phyloP scores from a whole-genome alignment of 257 asterid genomes.

The Fraxinus anomala region DNA sequence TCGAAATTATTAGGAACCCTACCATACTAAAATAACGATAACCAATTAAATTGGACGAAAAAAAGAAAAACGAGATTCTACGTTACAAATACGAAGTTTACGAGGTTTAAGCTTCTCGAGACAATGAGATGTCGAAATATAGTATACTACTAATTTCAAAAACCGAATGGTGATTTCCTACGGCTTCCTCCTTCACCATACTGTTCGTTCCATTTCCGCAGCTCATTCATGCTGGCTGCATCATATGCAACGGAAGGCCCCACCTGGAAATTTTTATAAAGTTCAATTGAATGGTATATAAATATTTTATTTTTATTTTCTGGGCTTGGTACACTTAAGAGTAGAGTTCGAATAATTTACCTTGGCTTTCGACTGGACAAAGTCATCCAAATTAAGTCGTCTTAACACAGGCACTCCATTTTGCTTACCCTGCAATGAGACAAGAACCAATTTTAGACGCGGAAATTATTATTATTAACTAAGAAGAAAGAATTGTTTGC shows the following conservation, averaged over 20 bases:
- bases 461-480: background rate
- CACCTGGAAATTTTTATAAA: slow-evolving; percentile 49
- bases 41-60: background rate
- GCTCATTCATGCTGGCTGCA: slow-evolving; percentile 90
- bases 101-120: slow-evolving; percentile 12
- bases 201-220: slow-evolving; percentile 96
- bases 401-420: slow-evolving; percentile 47
- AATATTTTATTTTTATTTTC: no score
- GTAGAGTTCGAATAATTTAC: slow-evolving; percentile 38
- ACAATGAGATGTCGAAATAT: slow-evolving; percentile 18
- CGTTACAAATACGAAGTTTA: slow-evolving; percentile 28
- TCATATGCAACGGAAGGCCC: slow-evolving; percentile 98
- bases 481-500: slow-evolving; percentile 7
- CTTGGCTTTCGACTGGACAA: slow-evolving; percentile 79
- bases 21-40: background rate
- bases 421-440: slow-evolving; percentile 49
- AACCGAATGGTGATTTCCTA: slow-evolving; percentile 85
- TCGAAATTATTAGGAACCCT: slow-evolving; percentile 19
- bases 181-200: slow-evolving; percentile 99
- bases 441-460: background rate
- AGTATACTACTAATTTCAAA: slow-evolving; percentile 38
- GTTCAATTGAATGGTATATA: background rate
- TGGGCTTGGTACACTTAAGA: background rate
- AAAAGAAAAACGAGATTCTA: slow-evolving; percentile 11
- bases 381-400: slow-evolving; percentile 76